These are phyloP conservation scores for Microsporum audouinii DNA, from an alignment of 2,329 filamentous ascomycete genomes.

Conservation along the genomic window DNA sequence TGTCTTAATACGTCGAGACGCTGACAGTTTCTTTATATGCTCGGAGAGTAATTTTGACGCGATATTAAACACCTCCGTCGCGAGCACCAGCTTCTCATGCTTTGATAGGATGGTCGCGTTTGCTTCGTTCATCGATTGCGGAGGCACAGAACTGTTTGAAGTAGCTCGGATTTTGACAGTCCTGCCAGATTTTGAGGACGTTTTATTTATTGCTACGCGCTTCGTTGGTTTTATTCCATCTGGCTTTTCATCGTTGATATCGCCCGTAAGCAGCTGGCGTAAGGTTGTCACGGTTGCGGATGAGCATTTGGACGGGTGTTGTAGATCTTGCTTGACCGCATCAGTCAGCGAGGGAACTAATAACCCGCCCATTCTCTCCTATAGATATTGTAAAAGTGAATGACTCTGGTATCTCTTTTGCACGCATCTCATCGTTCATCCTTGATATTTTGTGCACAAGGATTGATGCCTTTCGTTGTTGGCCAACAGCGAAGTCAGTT, in stretches of 20 bases:
- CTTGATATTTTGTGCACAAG: background rate
- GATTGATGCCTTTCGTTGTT: constrained; percentile 7
- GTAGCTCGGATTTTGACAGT: constrained; percentile 19
- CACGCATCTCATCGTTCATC: background rate
- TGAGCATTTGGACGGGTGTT: constrained; percentile 45
- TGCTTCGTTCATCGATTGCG: constrained; percentile 17
- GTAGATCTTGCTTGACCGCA: constrained; percentile 45
- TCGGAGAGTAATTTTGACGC: constrained; percentile 35
- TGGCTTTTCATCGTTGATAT: constrained; percentile 15
- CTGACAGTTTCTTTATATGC: constrained; percentile 21
- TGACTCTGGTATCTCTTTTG: background rate
- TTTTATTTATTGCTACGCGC: background rate
- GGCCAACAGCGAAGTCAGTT: constrained; percentile 12
- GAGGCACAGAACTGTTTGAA: constrained; percentile 19
- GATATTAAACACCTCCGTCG: constrained; percentile 37
- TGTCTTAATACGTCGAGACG: constrained; percentile 4
- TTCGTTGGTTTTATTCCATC: constrained; percentile 20
- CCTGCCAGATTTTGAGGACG: constrained; percentile 8
- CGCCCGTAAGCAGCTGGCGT: constrained; percentile 26
- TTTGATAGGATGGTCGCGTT: constrained; percentile 22
- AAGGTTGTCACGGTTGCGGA: constrained; percentile 30
- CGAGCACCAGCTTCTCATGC: constrained; percentile 32
- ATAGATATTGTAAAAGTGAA: background rate
- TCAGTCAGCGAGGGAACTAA: constrained; percentile 20
- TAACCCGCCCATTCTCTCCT: constrained; percentile 13